phyloP scores from a whole-genome alignment of 768 basidiomycete species.

The Termitomyces sp. region DNA sequence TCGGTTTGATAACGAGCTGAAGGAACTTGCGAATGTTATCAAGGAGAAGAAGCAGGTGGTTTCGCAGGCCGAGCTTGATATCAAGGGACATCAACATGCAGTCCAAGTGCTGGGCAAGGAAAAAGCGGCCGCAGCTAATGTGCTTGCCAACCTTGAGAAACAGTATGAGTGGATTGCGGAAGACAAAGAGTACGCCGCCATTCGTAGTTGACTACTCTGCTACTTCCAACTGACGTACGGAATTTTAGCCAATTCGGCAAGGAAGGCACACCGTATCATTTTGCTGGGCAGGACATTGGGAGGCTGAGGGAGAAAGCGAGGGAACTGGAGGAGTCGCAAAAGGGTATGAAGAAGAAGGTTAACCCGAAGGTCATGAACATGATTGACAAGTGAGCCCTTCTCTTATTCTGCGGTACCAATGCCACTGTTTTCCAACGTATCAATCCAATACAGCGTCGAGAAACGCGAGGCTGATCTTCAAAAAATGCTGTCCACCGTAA shows the following conservation, averaged over 20 bases:
- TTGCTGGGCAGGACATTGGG: conserved; percentile 57
- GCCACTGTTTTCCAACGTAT: neutral
- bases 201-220: neutral
- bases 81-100: conserved; percentile 71
- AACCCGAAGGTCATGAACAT: conserved; percentile 95
- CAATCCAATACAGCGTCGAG: conserved; percentile 63
- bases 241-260: conserved; percentile 76
- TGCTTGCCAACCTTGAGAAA: conserved; percentile 68
- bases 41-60: conserved; percentile 76
- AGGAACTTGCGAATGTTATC: conserved; percentile 76
- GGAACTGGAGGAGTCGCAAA: conserved; percentile 75
- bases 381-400: conserved; percentile 77
- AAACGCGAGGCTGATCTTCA: conserved; percentile 85
- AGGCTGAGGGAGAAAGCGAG: conserved; percentile 59
- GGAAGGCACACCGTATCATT: conserved; percentile 78
- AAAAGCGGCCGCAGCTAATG: conserved; percentile 45
- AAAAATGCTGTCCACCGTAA: conserved; percentile 84
- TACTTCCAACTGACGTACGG: neutral
- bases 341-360: conserved; percentile 91
- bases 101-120: conserved; percentile 64
- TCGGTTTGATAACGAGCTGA: conserved; percentile 86
- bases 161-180: conserved; percentile 85
- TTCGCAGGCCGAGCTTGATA: conserved; percentile 58
- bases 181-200: conserved; percentile 71
- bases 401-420: neutral